Evolutionary conservation across 139 green algal species (phyloP).

Genomic region (Trebouxia sp.): DNA sequence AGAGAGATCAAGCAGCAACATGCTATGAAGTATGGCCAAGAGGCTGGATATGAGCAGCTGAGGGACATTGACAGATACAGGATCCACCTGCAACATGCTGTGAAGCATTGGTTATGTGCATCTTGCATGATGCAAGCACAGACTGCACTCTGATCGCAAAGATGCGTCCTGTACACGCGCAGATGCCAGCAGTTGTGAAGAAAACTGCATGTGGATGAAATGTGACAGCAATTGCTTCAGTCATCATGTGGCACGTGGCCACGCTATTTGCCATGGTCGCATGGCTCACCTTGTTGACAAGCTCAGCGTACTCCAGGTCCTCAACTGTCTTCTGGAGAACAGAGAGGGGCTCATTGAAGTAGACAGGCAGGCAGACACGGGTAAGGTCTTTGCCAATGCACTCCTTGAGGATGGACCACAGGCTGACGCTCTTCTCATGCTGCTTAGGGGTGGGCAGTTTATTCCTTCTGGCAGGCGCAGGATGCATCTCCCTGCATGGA

Average conservation of each 20-base stretch:
- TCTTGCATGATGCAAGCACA: not conserved
- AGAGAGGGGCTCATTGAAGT: constrained; percentile 93
- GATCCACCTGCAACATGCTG: no score
- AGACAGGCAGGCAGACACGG: constrained; percentile 90
- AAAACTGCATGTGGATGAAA: not conserved
- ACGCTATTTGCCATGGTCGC: no score
- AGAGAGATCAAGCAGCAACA: no score
- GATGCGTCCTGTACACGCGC: not conserved
- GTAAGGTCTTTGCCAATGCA: constrained; percentile 80
- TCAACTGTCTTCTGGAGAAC: constrained; percentile 83
- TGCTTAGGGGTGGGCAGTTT: constrained; percentile 65
- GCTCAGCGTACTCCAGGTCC: constrained; percentile 81
- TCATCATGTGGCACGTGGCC: not conserved
- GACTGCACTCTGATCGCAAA: no score
- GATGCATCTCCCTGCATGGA: constrained; percentile 5
- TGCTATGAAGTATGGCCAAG: not conserved
- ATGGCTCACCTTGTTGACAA: constrained; percentile 66
- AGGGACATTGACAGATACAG: not conserved
- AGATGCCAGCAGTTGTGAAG: no score
- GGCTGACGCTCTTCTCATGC: constrained; percentile 72
- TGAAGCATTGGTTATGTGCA: not conserved
- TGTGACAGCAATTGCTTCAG: not conserved
- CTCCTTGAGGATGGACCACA: constrained; percentile 93
- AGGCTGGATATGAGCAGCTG: not conserved
- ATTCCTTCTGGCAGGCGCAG: constrained; percentile 36